A percentile compares a stretch with the other conserved stretches of the same genome.
phyloP scores from a whole-genome alignment of 139 green algal genomes.

The Chlamydomonas sp. region DNA sequence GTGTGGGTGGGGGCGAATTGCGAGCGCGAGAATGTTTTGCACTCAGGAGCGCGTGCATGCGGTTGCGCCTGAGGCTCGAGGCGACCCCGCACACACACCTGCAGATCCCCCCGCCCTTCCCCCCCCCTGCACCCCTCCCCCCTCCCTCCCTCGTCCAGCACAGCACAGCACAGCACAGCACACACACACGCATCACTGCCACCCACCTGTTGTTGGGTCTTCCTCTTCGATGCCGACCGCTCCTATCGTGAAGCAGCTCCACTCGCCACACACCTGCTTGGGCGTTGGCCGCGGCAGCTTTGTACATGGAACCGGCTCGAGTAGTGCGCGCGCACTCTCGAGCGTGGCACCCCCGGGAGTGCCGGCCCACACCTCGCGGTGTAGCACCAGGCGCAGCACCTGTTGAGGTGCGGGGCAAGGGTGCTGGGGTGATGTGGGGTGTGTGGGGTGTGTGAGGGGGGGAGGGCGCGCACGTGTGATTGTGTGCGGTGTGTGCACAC shows the following conservation, averaged over 20 bases:
- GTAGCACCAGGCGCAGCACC: too few species aligned
- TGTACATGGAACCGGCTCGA: constrained; percentile 4
- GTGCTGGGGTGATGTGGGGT: too few species aligned
- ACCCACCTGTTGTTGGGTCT: constrained; percentile 16
- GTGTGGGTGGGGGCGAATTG: not conserved
- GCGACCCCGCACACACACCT: not conserved
- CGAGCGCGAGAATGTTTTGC: not conserved
- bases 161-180: too few species aligned
- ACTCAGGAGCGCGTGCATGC: not conserved
- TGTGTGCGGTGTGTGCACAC: too few species aligned
- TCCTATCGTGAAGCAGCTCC: constrained; percentile 28
- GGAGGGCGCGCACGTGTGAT: too few species aligned
- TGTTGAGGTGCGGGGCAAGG: too few species aligned
- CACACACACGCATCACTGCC: not conserved
- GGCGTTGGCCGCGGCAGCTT: constrained; percentile 18
- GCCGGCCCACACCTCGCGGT: too few species aligned
- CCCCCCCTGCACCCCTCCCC: not conserved
- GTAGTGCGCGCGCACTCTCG: too few species aligned
- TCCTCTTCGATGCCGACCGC: constrained; percentile 29
- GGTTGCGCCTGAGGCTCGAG: not conserved
- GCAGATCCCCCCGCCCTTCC: not conserved
- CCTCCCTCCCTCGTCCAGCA: not conserved
- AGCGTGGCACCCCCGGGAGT: too few species aligned
- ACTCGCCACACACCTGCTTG: constrained; percentile 20
- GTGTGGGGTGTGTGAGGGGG: too few species aligned